Conservation (phyloP, 306 rosid species). For the Hippophae tibetana region DNA sequence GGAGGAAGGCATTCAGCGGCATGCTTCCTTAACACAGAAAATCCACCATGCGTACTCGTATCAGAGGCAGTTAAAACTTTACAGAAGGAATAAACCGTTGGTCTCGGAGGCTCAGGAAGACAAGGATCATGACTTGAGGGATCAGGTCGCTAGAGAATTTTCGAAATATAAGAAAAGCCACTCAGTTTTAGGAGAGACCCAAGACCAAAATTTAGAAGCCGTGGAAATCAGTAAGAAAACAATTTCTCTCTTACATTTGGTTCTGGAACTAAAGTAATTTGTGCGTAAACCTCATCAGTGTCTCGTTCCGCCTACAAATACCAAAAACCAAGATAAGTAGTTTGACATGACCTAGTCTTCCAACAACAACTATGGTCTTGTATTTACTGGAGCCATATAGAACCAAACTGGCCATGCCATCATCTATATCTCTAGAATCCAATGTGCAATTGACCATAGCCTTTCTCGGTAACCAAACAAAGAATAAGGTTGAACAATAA, state of each 20-base stretch:
- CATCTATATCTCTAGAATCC: too few species aligned
- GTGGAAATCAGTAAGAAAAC: slow-evolving; percentile 17
- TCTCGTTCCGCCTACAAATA: slow-evolving; percentile 79
- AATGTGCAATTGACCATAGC: too few species aligned
- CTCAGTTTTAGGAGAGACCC: background rate
- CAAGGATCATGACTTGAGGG: slow-evolving; percentile 46
- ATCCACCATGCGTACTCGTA: slow-evolving; percentile 97
- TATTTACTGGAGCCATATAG: too few species aligned
- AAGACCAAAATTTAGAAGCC: background rate
- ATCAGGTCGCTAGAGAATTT: slow-evolving; percentile 45
- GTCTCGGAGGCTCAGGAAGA: slow-evolving; percentile 32
- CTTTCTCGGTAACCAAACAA: too few species aligned
- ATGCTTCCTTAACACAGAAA: slow-evolving; percentile 85
- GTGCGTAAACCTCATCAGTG: slow-evolving; percentile 84
- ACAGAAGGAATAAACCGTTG: slow-evolving; percentile 51
- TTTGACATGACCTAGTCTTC: too few species aligned
- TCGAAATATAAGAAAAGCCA: slow-evolving; percentile 6
- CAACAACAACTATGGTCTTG: too few species aligned
- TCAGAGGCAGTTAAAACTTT: slow-evolving; percentile 89
- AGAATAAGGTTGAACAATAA: too few species aligned
- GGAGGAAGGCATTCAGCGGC: slow-evolving; percentile 92
- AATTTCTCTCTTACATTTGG: slow-evolving; percentile 43
- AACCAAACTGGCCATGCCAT: too few species aligned
- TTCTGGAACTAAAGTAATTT: slow-evolving; percentile 70
- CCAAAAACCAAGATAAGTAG: slow-evolving; percentile 17